These are phyloP conservation scores for Breviolum minutum DNA, from an alignment of 73 alveolate species.

Conservation along the genomic window DNA sequence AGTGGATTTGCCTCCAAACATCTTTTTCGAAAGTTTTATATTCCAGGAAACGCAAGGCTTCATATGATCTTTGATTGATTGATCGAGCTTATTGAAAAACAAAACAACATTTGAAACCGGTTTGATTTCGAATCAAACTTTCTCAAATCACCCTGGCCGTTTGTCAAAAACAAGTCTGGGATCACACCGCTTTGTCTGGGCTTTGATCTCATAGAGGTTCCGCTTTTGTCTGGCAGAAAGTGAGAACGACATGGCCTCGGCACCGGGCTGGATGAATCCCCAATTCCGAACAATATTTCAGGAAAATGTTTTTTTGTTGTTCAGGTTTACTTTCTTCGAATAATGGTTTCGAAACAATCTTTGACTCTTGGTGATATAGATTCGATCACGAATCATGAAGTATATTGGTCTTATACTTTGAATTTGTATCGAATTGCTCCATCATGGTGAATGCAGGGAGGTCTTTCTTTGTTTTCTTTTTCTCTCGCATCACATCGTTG, in stretches of 20 bases:
- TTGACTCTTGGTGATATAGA: background rate
- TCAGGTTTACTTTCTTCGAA: background rate
- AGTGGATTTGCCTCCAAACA: too few species aligned
- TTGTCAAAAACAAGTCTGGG: background rate
- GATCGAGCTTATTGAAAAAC: background rate
- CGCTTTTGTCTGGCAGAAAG: background rate
- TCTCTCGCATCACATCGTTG: too few species aligned
- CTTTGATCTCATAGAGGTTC: background rate
- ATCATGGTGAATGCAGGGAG: too few species aligned
- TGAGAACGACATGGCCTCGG: slow-evolving; percentile 36
- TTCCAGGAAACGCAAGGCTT: too few species aligned
- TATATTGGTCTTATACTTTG: background rate
- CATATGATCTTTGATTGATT: background rate
- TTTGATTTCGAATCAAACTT: background rate
- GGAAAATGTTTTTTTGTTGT: background rate
- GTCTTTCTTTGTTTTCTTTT: too few species aligned
- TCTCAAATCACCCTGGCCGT: background rate
- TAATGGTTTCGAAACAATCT: background rate
- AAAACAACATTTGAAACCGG: background rate
- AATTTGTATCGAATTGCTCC: background rate
- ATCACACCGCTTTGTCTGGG: background rate
- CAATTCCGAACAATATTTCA: background rate
- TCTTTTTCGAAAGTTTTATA: too few species aligned
- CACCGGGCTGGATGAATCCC: background rate
- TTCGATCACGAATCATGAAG: too few species aligned